Conservation (phyloP, 257 asterid species). For the Galeopsis tetrahit region DNA sequence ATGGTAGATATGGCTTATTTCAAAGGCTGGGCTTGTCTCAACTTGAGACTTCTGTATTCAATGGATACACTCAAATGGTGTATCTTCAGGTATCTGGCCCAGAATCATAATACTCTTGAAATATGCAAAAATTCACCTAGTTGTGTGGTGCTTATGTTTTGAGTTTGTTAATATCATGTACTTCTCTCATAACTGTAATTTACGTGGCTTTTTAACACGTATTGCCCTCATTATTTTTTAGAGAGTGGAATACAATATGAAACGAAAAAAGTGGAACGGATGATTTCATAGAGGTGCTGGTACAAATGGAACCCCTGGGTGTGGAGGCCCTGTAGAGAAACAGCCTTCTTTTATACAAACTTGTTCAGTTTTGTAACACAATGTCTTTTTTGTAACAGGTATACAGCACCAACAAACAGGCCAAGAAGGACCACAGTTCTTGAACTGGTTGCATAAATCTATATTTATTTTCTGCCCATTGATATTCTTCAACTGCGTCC, state of each 20-base stretch:
- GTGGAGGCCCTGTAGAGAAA: neutral
- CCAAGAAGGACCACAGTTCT: neutral
- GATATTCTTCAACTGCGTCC: neutral
- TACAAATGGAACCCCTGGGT: neutral
- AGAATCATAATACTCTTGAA: conserved; percentile 35
- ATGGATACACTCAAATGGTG: conserved; percentile 96
- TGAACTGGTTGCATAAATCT: neutral
- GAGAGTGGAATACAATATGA: too few relatives aligned
- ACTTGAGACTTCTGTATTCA: conserved; percentile 72
- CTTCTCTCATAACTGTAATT: neutral
- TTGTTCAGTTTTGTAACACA: neutral
- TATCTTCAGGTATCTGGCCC: conserved; percentile 78
- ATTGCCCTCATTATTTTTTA: too few relatives aligned
- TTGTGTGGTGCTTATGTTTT: conserved; percentile 4
- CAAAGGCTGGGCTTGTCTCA: conserved; percentile 70
- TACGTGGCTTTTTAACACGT: neutral
- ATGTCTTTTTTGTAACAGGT: neutral
- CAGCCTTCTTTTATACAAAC: neutral
- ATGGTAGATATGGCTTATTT: conserved; percentile 72
- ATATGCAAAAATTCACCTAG: neutral
- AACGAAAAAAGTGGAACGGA: too few relatives aligned
- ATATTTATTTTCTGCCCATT: neutral
- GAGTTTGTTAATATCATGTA: conserved; percentile 10
- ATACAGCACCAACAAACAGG: neutral
- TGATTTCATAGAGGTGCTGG: too few relatives aligned